Evolutionary conservation across 2,329 filamentous ascomycete species (phyloP), one percentile per base, ranked within the genome.

Genomic region (Penicillium sp.): DNA sequence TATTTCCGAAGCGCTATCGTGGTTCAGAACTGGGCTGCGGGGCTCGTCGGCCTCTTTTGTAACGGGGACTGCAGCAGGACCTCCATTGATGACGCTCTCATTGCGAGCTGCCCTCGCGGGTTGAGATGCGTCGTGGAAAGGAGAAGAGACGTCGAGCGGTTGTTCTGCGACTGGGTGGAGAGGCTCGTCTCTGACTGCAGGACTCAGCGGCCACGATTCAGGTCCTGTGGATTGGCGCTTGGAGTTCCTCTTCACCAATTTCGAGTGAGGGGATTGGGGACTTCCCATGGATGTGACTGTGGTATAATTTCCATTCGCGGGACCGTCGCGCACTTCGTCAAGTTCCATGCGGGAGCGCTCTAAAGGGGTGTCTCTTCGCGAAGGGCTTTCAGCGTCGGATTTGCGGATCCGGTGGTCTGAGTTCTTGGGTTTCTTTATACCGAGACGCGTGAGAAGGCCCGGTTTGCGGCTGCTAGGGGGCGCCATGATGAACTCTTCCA

Each of bases 291-390:
- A 61, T 4, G 34, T 36, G 31, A 65, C 61, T 8, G 60, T 63
- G 10, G 67, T 65, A 8, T 43, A 34, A 42, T 48, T 21, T 13
- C 54, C 59, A 47, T 61, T 57, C 48, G 55, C 49, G 54, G 52
- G 48, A 31, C 45, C 43, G 44, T 62, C 62, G 13, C 64, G 66
- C 34, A 64, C 29, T 29, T 62, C 67, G 27, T 70, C 67, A 14
- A 70, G 75, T 65, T 87, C 80, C 6, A 77, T 75, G n/a, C 75
- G 67, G 58, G 77, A 83, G 31, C 84, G 79, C 67, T 89, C 86
- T 1, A 88, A 75, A 18, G 77, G 79, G 0, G 84, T 87, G 59
- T 89, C 86, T 48, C 81, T 78, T 9, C 86, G 77, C 1, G 85
- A 84, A 2, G 81, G 81, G 58, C 81, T 86, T 60, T 88, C 85